Evolutionary conservation across 1,284 basidiomycete species (phyloP).

Genomic region (Pseudozyma sp.): DNA sequence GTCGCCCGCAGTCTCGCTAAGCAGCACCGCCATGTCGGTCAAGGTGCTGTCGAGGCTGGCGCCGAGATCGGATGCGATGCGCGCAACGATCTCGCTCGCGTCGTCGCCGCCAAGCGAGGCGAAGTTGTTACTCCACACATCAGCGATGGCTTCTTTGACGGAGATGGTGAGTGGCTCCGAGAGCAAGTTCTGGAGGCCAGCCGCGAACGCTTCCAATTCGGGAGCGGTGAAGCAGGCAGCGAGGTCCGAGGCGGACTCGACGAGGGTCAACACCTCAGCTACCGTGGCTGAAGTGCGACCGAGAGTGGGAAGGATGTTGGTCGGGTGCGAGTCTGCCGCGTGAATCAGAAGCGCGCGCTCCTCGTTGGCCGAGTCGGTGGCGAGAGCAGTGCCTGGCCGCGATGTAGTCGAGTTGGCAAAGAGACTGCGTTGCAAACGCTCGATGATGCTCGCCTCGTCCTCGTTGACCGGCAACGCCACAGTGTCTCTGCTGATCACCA

Average conservation of each 20-base stretch:
- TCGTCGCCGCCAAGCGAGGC: slow-evolving; percentile 31
- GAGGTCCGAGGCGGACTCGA: slow-evolving; percentile 42
- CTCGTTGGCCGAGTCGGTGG: slow-evolving; percentile 13
- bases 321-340: slow-evolving; percentile 38
- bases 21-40: slow-evolving; percentile 33
- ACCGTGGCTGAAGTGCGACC: slow-evolving; percentile 46
- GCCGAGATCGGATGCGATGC: slow-evolving; percentile 36
- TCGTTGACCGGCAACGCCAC: slow-evolving; percentile 50
- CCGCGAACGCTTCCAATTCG: slow-evolving; percentile 39
- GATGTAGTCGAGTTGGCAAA: slow-evolving; percentile 1
- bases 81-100: slow-evolving; percentile 20
- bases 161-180: slow-evolving; percentile 38
- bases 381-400: slow-evolving; percentile 2
- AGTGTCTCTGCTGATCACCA: slow-evolving; percentile 50
- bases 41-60: slow-evolving; percentile 44
- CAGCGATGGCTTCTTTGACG: slow-evolving; percentile 42
- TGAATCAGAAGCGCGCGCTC: slow-evolving; percentile 40
- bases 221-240: slow-evolving; percentile 34
- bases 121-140: slow-evolving; percentile 39
- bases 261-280: slow-evolving; percentile 36
- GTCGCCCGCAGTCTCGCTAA: slow-evolving; percentile 33
- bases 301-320: slow-evolving; percentile 37
- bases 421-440: slow-evolving; percentile 32
- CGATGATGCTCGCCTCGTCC: slow-evolving; percentile 46
- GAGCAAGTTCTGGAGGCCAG: slow-evolving; percentile 34